Percentiles rank a stretch among this genome's conserved stretches.
Conservation (phyloP, 2,329 filamentous ascomycete species). For the Cercospora sp. region DNA sequence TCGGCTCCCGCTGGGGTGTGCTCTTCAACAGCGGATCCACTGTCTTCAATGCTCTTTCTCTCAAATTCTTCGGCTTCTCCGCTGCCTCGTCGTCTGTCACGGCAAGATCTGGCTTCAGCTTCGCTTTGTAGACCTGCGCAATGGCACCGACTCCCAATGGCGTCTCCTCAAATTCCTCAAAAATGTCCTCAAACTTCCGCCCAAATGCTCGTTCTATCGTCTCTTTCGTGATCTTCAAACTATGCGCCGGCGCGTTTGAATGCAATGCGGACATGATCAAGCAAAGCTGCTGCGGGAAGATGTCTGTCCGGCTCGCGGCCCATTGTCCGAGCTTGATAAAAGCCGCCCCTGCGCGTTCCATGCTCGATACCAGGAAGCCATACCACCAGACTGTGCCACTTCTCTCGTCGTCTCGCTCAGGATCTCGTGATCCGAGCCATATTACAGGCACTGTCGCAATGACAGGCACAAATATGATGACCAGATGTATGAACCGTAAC, state of each 20-base stretch:
- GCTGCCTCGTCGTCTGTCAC: constrained; percentile 60
- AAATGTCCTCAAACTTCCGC: constrained; percentile 81
- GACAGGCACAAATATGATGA: constrained; percentile 87
- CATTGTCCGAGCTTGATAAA: constrained; percentile 99
- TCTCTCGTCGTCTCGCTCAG: constrained; percentile 70
- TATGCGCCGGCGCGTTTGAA: constrained; percentile 90
- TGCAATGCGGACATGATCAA: constrained; percentile 91
- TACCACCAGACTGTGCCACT: constrained; percentile 94
- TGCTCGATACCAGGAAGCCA: constrained; percentile 76
- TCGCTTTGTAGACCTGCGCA: constrained; percentile 96
- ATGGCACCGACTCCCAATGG: constrained; percentile 94
- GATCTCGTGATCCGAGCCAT: constrained; percentile 70
- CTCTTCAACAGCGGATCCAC: constrained; percentile 86
- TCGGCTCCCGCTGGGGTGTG: constrained; percentile 80
- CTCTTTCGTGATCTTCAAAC: constrained; percentile 72
- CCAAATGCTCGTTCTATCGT: constrained; percentile 84
- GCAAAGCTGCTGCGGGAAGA: constrained; percentile 92
- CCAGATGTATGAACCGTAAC: constrained; percentile 81
- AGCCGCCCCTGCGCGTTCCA: constrained; percentile 91
- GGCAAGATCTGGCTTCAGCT: constrained; percentile 76
- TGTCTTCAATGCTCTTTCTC: constrained; percentile 72
- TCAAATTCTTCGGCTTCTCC: constrained; percentile 57
- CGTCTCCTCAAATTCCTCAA: constrained; percentile 88
- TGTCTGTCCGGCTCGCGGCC: constrained; percentile 93
- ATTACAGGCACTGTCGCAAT: constrained; percentile 75